Evolutionary conservation across 2,329 filamentous ascomycete species (phyloP), one percentile per base, ranked within the genome.

Genomic region (Diplodia seriata): DNA sequence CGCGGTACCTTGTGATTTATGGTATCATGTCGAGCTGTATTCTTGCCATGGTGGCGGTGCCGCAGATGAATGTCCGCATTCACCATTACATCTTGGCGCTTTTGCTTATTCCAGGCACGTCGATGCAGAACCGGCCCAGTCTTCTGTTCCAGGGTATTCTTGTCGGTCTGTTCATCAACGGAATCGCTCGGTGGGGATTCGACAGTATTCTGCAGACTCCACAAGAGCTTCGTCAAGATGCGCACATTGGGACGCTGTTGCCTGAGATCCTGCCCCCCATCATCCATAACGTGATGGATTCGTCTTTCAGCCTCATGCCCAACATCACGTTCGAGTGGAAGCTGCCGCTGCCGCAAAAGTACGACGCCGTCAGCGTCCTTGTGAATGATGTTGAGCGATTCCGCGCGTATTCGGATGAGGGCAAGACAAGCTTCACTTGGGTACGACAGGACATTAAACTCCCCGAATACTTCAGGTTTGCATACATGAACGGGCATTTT

Each of bases 51-150:
- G 83, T 97, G 14, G 81, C 86, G 1, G 80, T 97, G 6, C 94
- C 94, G 0, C 87, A 89, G 8, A 87, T 97, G 63, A 91, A 89
- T 70, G 85, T 99, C 61, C 89, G 95, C 40, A 93, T 99, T 68
- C 95, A 99, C 76, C 95, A 99, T 78, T 99, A 98, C 76, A 92
- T 98, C 71, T 84, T 98, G 4, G 93, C 90, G 1, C 86, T 99
- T 15, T 83, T 98, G 0, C 85, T 99, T 0, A 86, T 98, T 5
- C 93, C 94, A 0, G 95, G 94, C 0, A 98, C 95, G 0, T 89
- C 88, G 65, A 89, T 98, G 78, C 94, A 97, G 72, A 98, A 92
- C 6, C 87, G 95, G 0, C 91, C 92, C 0, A 90, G 90, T 0
- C 83, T 98, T 9, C 78, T 97, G 2, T 98, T 95, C 75, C 94